Conservation (phyloP, 2,329 filamentous ascomycete genomes). For the Lecanosticta acicola region DNA sequence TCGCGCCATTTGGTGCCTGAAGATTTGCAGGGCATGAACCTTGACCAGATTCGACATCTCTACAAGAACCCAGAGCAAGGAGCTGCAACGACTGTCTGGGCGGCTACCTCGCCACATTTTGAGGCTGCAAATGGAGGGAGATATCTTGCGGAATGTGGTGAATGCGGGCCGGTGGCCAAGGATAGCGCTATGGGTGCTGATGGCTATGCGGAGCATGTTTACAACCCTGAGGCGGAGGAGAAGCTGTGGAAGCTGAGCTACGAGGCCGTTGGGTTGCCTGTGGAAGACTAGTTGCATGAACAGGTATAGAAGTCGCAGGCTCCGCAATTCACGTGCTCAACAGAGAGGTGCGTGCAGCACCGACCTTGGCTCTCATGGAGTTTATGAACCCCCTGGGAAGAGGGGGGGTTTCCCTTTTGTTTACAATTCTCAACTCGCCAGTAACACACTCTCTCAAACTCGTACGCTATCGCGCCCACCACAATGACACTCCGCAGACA, state of each 20-base stretch:
- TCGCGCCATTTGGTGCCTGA: conserved; percentile 16
- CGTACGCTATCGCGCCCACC: too few relatives aligned
- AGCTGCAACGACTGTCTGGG: conserved; percentile 46
- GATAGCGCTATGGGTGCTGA: conserved; percentile 16
- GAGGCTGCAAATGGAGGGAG: conserved; percentile 44
- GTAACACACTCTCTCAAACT: too few relatives aligned
- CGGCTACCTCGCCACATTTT: conserved; percentile 39
- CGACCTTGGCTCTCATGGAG: too few relatives aligned
- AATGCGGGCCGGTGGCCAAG: conserved; percentile 29
- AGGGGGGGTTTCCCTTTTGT: too few relatives aligned
- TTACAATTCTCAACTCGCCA: too few relatives aligned
- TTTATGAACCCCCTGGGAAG: too few relatives aligned
- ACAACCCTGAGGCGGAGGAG: conserved; percentile 37
- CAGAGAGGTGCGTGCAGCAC: too few relatives aligned
- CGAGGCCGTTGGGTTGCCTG: conserved; percentile 24
- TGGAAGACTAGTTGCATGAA: conserved; percentile 10
- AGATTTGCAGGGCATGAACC: conserved; percentile 11
- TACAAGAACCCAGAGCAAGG: conserved; percentile 40
- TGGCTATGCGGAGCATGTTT: conserved; percentile 36
- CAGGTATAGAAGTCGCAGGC: too few relatives aligned
- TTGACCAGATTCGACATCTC: conserved; percentile 15
- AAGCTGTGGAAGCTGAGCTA: conserved; percentile 41
- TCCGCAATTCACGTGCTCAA: too few relatives aligned
- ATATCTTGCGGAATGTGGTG: conserved; percentile 42
- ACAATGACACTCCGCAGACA: too few relatives aligned